Evolutionary conservation across 2,329 filamentous ascomycete species (phyloP).

Genomic region (Tolypocladium nubicola): DNA sequence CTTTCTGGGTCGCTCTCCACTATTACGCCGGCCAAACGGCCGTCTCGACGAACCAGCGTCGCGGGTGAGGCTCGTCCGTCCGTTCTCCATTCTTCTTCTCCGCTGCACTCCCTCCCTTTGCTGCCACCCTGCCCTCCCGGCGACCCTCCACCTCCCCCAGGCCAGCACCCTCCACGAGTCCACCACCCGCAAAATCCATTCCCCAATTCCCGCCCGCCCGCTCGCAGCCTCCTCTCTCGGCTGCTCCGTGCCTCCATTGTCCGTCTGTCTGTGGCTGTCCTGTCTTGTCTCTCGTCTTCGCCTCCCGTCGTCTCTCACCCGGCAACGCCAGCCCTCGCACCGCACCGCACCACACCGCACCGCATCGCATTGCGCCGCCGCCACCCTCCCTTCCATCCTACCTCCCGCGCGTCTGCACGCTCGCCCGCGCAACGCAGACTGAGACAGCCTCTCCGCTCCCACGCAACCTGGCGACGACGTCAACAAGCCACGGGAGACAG

Average conservation of each 20-base stretch:
- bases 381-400: background rate
- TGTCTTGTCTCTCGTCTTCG: background rate
- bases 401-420: background rate
- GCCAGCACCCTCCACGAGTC: background rate
- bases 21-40: slow-evolving; percentile 49
- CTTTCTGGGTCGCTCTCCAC: slow-evolving; percentile 29
- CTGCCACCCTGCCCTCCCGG: slow-evolving; percentile 12
- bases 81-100: slow-evolving; percentile 8
- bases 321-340: background rate
- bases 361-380: background rate
- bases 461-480: background rate
- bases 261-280: background rate
- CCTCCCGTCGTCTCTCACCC: background rate
- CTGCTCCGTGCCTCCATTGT: background rate
- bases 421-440: background rate
- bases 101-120: slow-evolving; percentile 12
- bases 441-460: background rate
- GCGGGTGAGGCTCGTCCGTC: background rate
- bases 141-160: slow-evolving; percentile 2
- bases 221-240: background rate
- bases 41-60: slow-evolving; percentile 31
- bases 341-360: background rate
- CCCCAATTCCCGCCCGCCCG: background rate
- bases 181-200: background rate
- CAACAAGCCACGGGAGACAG: background rate